Evolutionary conservation across 352 stramenopile genomes (phyloP).

Genomic region (Plasmopara halstedii): DNA sequence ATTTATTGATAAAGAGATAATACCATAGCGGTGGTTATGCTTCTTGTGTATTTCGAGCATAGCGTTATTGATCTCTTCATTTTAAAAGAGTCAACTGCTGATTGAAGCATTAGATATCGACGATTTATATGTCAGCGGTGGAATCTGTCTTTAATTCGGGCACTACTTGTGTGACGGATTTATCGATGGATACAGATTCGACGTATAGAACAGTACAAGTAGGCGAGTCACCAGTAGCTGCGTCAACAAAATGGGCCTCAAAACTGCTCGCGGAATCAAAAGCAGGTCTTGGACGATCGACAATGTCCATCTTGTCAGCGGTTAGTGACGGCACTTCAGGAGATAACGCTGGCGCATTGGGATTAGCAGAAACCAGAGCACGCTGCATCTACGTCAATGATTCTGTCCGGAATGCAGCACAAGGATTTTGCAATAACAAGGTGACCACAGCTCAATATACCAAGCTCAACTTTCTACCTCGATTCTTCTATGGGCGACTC

Average conservation of each 20-base stretch:
- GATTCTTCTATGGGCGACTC: constrained; percentile 78
- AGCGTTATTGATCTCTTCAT: constrained; percentile 6
- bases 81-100: constrained; percentile 17
- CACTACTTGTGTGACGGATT: constrained; percentile 15
- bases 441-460: constrained; percentile 85
- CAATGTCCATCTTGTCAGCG: constrained; percentile 18
- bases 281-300: constrained; percentile 20
- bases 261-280: constrained; percentile 23
- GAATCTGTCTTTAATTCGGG: constrained; percentile 9
- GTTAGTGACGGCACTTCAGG: constrained; percentile 10
- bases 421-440: constrained; percentile 71
- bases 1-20: not conserved
- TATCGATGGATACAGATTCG: constrained; percentile 21
- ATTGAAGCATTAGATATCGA: not conserved
- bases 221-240: constrained; percentile 9
- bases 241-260: constrained; percentile 11
- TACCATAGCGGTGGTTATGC: not conserved
- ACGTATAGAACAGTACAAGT: constrained; percentile 20
- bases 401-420: constrained; percentile 33
- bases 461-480: constrained; percentile 78
- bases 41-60: not conserved
- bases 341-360: constrained; percentile 11
- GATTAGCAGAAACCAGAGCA: constrained; percentile 37
- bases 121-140: constrained; percentile 16
- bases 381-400: constrained; percentile 74